Base-by-base conservation (phyloP, 2,329 filamentous ascomycete genomes). In the Nemania diffusa region DNA sequence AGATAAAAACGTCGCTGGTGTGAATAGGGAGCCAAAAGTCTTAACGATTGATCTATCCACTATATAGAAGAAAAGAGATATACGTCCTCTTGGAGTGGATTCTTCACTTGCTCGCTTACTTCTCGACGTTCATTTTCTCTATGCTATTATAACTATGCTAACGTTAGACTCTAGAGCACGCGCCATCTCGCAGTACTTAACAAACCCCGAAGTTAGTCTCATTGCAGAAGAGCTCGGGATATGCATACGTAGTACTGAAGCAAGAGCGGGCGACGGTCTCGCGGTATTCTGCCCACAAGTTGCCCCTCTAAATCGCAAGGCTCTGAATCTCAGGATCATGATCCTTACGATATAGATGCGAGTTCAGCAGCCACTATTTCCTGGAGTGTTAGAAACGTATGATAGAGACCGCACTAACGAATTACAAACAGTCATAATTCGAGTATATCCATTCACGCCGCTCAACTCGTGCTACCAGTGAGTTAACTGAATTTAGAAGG, bases 401-500 rank as follows among this genome's bases (percentile, higher is more conserved):
- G 37, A 62, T 27, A 52, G 26, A 37, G 6, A 24, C 17, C 26
- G 20, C 7, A 11, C 13, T 26, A 26, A 53, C 56, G 37, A 48
- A 24, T 26, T 34, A 27, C 5, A 22, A 50, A 27, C 3, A 26
- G 8, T 9, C 26, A 5, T n/a, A 37, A 42, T 26, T n/a, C 24
- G 37, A 42, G 8, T 1, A 42, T 53, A 27, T 8, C 55, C 17
- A 40, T 34, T 40, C 24, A 29, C 42, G 9, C 24, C 20, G 1
- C 29, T 55, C 15, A 29, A 60, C 17, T 2, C 52, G 32, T n/a
- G 17, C 46, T 46, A 9, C 32, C 55, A 29, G 59, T 46, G 64
- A 67, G n/a, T 58, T 57, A 62, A 24, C 67, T 65, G 13, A 13
- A 67, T 67, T 42, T 22, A 34, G 61, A 67, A 69, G 61, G 67